Percentiles rank a stretch among this genome's conserved stretches.
These are phyloP conservation scores for Thalassiosira oceanica DNA, from an alignment of 352 stramenopile species.

Conservation along the genomic window DNA sequence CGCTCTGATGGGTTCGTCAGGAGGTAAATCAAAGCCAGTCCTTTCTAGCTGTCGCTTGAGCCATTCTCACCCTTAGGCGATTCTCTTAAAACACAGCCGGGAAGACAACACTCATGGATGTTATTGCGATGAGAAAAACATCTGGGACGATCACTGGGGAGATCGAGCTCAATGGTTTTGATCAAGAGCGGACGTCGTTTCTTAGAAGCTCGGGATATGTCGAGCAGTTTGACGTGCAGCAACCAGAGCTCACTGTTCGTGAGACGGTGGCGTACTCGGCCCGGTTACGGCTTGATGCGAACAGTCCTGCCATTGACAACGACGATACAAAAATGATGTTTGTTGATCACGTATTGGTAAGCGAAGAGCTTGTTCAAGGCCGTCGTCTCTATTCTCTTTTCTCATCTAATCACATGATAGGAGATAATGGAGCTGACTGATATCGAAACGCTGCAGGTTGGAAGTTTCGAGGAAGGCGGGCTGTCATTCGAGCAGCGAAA, in stretches of 20 bases:
- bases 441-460: constrained; percentile 61
- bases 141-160: constrained; percentile 85
- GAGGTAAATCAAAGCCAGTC: constrained; percentile 15
- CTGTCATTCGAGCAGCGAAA: constrained; percentile 88
- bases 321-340: constrained; percentile 35
- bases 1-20: constrained; percentile 26
- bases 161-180: constrained; percentile 87
- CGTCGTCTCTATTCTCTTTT: too few species aligned
- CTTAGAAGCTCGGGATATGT: constrained; percentile 88
- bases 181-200: constrained; percentile 84
- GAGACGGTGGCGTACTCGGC: constrained; percentile 89
- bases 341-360: constrained; percentile 53
- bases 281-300: constrained; percentile 80
- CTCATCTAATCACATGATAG: too few species aligned
- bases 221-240: constrained; percentile 87
- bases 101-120: constrained; percentile 92
- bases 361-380: too few species aligned
- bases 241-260: constrained; percentile 81
- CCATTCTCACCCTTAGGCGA: too few species aligned
- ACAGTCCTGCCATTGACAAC: constrained; percentile 37
- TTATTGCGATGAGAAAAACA: constrained; percentile 90
- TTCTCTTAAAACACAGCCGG: constrained; percentile 60
- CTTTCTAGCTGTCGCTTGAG: too few species aligned
- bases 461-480: constrained; percentile 69
- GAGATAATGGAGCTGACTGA: constrained; percentile 60